Conservation (phyloP, 1,284 basidiomycete species). For the Ceratobasidium sp. region DNA sequence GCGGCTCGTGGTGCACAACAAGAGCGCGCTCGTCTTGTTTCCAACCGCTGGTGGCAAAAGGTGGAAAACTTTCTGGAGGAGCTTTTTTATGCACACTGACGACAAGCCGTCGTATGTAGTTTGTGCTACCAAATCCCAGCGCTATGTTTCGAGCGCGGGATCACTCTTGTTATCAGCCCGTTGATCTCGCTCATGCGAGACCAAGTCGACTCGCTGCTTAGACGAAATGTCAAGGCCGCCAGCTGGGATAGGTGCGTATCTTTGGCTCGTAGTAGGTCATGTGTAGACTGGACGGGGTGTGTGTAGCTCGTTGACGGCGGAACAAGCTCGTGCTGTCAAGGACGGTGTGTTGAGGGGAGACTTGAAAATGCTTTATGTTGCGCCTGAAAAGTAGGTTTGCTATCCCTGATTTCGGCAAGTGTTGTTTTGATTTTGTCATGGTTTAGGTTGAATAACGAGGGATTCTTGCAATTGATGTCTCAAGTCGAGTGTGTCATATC, state of each 20-base stretch:
- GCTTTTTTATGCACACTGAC: neutral
- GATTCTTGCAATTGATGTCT: conserved; percentile 46
- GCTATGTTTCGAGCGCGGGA: conserved; percentile 46
- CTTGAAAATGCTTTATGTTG: conserved; percentile 48
- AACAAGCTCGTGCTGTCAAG: conserved; percentile 42
- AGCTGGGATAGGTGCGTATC: conserved; percentile 43
- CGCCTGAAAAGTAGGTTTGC: conserved; percentile 46
- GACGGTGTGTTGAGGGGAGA: conserved; percentile 36
- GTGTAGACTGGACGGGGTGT: neutral
- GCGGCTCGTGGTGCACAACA: conserved; percentile 44
- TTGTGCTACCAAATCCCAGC: conserved; percentile 48
- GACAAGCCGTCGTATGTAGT: conserved; percentile 21
- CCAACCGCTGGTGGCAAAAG: conserved; percentile 42
- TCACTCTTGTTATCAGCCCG: conserved; percentile 48
- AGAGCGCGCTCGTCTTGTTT: conserved; percentile 45
- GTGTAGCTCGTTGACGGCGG: conserved; percentile 38
- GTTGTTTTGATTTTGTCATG: neutral
- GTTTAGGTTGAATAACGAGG: conserved; percentile 48
- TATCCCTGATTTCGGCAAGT: neutral
- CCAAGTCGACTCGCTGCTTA: conserved; percentile 46
- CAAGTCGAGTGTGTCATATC: conserved; percentile 41
- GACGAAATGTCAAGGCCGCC: conserved; percentile 44
- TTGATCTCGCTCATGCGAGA: conserved; percentile 49
- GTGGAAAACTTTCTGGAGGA: no score
- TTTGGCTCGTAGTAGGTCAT: neutral